A percentile compares a stretch with the other conserved stretches of the same genome.
These are phyloP conservation scores for Metarhizium sp. DNA, from an alignment of 2,329 filamentous ascomycete genomes.

Conservation along the genomic window DNA sequence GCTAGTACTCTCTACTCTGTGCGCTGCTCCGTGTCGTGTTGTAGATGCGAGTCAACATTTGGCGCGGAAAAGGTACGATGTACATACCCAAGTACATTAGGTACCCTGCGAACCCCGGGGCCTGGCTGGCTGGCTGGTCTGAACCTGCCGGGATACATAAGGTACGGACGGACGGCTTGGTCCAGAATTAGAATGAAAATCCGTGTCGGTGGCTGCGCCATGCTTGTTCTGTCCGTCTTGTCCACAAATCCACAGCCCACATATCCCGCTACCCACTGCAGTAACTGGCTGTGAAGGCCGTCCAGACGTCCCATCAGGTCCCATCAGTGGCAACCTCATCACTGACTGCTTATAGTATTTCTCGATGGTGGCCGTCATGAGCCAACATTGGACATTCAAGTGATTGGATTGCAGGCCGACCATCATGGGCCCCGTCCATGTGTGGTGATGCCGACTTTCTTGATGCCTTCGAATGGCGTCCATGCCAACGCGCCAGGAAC, in stretches of 20 bases:
- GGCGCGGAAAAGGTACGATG: background rate
- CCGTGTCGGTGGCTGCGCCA: constrained; percentile 22
- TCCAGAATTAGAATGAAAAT: constrained; percentile 25
- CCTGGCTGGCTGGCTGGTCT: constrained; percentile 17
- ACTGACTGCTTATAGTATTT: background rate
- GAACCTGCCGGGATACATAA: background rate
- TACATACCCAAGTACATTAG: too few relatives aligned
- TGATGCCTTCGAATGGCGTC: background rate
- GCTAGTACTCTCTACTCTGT: background rate
- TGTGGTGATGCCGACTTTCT: background rate
- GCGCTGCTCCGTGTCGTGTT: background rate
- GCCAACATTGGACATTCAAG: too few relatives aligned
- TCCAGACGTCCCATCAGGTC: too few relatives aligned
- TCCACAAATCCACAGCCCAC: background rate
- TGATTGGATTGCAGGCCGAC: too few relatives aligned
- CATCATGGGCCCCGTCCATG: too few relatives aligned
- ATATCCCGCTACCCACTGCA: background rate
- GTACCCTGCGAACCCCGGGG: constrained; percentile 1
- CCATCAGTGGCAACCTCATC: background rate
- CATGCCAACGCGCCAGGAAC: background rate
- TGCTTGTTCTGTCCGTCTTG: constrained; percentile 15
- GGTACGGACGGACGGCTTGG: constrained; percentile 2
- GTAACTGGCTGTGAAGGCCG: background rate
- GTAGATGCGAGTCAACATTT: background rate
- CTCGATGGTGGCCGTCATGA: background rate